These are phyloP conservation scores for Flaveria brownii DNA, from an alignment of 129 eudicot species.

Conservation along the genomic window DNA sequence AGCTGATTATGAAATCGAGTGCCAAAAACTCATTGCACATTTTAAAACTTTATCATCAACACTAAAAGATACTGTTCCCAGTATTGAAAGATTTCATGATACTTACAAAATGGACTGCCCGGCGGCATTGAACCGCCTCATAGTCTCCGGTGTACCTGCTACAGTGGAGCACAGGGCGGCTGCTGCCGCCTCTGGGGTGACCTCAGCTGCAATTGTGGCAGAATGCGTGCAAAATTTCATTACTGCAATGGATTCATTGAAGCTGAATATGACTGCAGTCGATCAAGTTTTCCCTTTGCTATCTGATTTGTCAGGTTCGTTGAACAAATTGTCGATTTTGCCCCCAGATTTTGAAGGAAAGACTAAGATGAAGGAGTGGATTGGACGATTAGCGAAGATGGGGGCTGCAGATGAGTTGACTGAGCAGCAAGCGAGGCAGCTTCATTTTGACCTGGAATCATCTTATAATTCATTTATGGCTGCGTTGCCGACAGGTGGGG, in stretches of 20 bases:
- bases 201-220: slow-evolving; percentile 78
- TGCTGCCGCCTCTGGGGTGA: slow-evolving; percentile 48
- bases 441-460: slow-evolving; percentile 73
- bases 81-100: slow-evolving; percentile 72
- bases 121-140: slow-evolving; percentile 73
- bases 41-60: slow-evolving; percentile 74
- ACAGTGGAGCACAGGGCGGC: slow-evolving; percentile 93
- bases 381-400: slow-evolving; percentile 68
- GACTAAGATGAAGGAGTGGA: slow-evolving; percentile 84
- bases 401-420: slow-evolving; percentile 88
- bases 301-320: slow-evolving; percentile 66
- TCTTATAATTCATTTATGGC: slow-evolving; percentile 96
- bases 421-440: slow-evolving; percentile 89
- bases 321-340: slow-evolving; percentile 66
- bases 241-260: slow-evolving; percentile 86
- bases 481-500: slow-evolving; percentile 76
- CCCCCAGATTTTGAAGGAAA: slow-evolving; percentile 89
- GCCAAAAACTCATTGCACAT: slow-evolving; percentile 77
- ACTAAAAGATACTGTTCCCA: slow-evolving; percentile 73
- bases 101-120: slow-evolving; percentile 84
- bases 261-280: slow-evolving; percentile 86
- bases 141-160: slow-evolving; percentile 84
- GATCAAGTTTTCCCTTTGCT: slow-evolving; percentile 87
- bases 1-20: slow-evolving; percentile 68
- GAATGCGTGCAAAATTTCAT: slow-evolving; percentile 91